Base-by-base conservation (phyloP, 1,139 yeast genomes). In the Candida labiduridarum region DNA sequence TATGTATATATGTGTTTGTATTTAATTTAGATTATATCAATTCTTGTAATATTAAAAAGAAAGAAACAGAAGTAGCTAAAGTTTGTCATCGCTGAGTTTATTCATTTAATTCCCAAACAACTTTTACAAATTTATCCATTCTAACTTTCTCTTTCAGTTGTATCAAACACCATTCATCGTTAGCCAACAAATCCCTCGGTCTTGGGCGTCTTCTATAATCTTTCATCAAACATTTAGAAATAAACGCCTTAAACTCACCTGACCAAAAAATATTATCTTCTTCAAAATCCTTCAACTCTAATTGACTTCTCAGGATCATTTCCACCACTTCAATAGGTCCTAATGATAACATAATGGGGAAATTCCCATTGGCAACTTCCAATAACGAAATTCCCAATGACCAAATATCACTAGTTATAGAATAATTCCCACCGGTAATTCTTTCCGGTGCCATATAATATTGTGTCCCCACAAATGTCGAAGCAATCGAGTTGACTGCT, bases 361-460 rank as follows among this genome's bases (percentile, higher is more conserved):
- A 92, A 56, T 81, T 76, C 27, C 96, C 96, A 60, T 83, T 85
- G 1, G 98, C 97, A 29, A 92, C 97, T 66, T 94, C 99, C 64
- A 94, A 75, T 47, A 94, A 69, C 0, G 98, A 91, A 53, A 94
- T 74, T 0, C 99, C 99, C 34, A 94, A 71, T 1, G 97, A 91
- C 99, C 99, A 94, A 15, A 94, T 94, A 65, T 94, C 99, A 59
- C 96, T 86, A 2, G 96, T 89, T 2, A 92, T 97, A 11, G 96
- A 87, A 63, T 94, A 94, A 1, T 97, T 94, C 61, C 90, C 92
- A 33, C 97, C 97, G 73, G 89, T 89, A 44, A 94, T 91, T 60
- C 99, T 79, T 66, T 94, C 99, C 0, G 99, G 99, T 0, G 98
- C 98, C 99, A 94, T 94, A 67, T 94, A 94, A 66, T 89, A 92